These are phyloP conservation scores for Leccinum incarnatum DNA, from an alignment of 768 basidiomycete genomes.

Conservation along the genomic window DNA sequence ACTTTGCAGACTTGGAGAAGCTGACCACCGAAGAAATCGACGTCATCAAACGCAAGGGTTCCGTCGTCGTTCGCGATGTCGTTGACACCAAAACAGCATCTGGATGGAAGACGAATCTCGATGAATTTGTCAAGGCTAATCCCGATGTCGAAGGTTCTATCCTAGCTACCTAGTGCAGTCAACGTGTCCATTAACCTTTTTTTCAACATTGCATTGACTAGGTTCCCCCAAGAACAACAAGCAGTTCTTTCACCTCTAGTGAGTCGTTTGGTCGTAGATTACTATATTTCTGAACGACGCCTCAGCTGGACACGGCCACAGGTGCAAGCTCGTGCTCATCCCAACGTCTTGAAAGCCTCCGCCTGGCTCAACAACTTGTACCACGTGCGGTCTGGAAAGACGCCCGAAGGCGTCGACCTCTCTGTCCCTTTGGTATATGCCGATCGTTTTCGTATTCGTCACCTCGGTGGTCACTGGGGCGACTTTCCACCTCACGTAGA, in stretches of 20 bases:
- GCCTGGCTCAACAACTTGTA: conserved; percentile 66
- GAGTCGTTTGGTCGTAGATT: conserved; percentile 18
- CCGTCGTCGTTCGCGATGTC: conserved; percentile 59
- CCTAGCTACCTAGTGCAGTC: background rate
- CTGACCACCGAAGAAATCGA: conserved; percentile 46
- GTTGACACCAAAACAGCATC: conserved; percentile 55
- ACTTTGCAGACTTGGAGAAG: conserved; percentile 50
- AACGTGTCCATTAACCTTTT: background rate
- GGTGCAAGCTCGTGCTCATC: conserved; percentile 67
- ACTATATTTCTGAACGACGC: background rate
- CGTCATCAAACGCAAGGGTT: conserved; percentile 52
- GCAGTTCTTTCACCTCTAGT: conserved; percentile 76
- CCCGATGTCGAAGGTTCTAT: conserved; percentile 50
- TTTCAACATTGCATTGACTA: conserved; percentile 17
- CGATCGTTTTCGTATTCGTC: conserved; percentile 71
- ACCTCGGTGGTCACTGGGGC: conserved; percentile 58
- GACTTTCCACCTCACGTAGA: conserved; percentile 54
- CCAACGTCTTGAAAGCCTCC: conserved; percentile 56
- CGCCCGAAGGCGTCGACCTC: conserved; percentile 55
- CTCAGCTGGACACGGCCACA: conserved; percentile 51
- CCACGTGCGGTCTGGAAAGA: conserved; percentile 38
- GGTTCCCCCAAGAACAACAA: conserved; percentile 57
- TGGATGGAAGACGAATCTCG: conserved; percentile 55
- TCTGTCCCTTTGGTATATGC: conserved; percentile 65
- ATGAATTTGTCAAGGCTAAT: conserved; percentile 56